These are phyloP conservation scores for Apostasia shenzhenica DNA, from an alignment of 106 monocot genomes.

Conservation along the genomic window DNA sequence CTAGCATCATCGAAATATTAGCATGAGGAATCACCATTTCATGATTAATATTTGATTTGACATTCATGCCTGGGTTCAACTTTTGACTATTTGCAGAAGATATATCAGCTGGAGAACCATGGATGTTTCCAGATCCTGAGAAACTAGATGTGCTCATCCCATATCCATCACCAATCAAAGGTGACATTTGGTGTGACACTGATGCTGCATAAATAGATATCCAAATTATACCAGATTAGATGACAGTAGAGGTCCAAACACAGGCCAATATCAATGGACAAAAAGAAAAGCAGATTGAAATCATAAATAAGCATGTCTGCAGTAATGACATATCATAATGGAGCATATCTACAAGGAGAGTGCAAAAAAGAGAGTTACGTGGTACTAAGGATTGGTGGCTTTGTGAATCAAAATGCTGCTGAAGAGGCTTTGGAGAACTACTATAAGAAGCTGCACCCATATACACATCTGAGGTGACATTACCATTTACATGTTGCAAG, in stretches of 20 bases:
- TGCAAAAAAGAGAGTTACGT: constrained; percentile 27
- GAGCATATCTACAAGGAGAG: background rate
- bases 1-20: constrained; percentile 40
- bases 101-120: constrained; percentile 37
- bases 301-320: too few species aligned
- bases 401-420: constrained; percentile 44
- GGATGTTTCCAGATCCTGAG: constrained; percentile 39
- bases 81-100: constrained; percentile 43
- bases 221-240: too few species aligned
- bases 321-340: too few species aligned
- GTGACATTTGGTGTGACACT: constrained; percentile 35
- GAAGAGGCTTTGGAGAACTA: constrained; percentile 42
- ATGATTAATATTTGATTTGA: constrained; percentile 37
- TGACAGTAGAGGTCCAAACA: too few species aligned
- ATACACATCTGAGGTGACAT: constrained; percentile 42
- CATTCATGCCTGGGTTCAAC: constrained; percentile 36
- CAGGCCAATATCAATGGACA: too few species aligned
- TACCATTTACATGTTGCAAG: constrained; percentile 34
- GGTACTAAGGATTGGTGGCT: constrained; percentile 44
- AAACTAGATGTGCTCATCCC: constrained; percentile 28
- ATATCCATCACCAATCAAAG: constrained; percentile 52
- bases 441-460: constrained; percentile 31
- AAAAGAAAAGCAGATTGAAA: too few species aligned
- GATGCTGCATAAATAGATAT: constrained; percentile 23
- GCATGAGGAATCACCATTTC: constrained; percentile 27